phyloP scores from a whole-genome alignment of 768 basidiomycete genomes.

The Boletus pseudopeckii region DNA sequence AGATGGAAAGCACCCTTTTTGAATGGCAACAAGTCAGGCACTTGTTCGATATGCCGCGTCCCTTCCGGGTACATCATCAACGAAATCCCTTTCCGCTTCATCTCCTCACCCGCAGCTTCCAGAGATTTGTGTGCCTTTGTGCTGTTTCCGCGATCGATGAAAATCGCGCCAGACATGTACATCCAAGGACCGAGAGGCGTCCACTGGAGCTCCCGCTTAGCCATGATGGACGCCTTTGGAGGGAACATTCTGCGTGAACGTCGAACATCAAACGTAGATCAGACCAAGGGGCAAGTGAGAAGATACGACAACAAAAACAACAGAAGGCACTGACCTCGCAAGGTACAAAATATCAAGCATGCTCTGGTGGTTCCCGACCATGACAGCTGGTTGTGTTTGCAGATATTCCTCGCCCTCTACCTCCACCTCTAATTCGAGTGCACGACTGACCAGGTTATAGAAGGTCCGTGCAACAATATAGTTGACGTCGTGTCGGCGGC shows the following conservation, averaged over 20 bases:
- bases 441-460: slow-evolving; percentile 60
- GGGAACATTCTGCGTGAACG: slow-evolving; percentile 68
- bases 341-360: slow-evolving; percentile 84
- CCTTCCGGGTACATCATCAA: slow-evolving; percentile 98
- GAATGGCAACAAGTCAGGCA: slow-evolving; percentile 74
- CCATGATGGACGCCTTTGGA: slow-evolving; percentile 79
- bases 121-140: slow-evolving; percentile 72
- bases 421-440: slow-evolving; percentile 64
- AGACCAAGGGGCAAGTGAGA: slow-evolving; percentile 5
- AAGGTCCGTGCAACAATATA: slow-evolving; percentile 80
- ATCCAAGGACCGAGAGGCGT: slow-evolving; percentile 90
- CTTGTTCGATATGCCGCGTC: slow-evolving; percentile 70
- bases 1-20: slow-evolving; percentile 99
- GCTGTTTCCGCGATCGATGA: slow-evolving; percentile 84
- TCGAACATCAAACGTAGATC: slow-evolving; percentile 2
- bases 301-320: not conserved
- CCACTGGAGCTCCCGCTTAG: slow-evolving; percentile 86
- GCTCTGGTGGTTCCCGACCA: slow-evolving; percentile 91
- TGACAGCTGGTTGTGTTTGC: slow-evolving; percentile 62
- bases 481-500: slow-evolving; percentile 77
- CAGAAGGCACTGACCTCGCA: slow-evolving; percentile 56
- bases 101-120: slow-evolving; percentile 68
- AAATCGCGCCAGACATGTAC: slow-evolving; percentile 85
- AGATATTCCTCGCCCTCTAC: slow-evolving; percentile 89
- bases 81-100: slow-evolving; percentile 68